Conservation (phyloP, 106 monocot genomes). For the Dioscorea zingiberensis region DNA sequence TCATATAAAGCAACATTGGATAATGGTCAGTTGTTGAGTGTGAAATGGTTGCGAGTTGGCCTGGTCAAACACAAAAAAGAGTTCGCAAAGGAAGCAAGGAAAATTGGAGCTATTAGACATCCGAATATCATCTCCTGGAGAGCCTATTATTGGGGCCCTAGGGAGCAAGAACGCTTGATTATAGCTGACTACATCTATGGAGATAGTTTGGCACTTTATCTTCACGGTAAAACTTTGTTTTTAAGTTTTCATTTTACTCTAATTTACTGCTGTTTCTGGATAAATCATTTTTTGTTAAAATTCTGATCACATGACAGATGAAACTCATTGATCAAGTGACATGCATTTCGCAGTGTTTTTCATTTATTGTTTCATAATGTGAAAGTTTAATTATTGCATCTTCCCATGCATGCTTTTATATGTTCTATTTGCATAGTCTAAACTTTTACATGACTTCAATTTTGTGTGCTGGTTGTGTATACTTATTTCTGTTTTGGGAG, state of each 20-base stretch:
- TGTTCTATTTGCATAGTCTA: no score
- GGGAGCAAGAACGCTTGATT: conserved; percentile 83
- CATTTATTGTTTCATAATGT: no score
- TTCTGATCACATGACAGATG: no score
- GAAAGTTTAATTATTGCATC: no score
- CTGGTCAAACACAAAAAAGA: conserved; percentile 82
- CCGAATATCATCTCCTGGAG: conserved; percentile 74
- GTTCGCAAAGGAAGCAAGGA: conserved; percentile 85
- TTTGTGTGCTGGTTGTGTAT: no score
- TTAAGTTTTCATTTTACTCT: background rate
- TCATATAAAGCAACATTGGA: conserved; percentile 85
- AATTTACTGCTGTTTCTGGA: background rate
- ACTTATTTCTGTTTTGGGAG: no score
- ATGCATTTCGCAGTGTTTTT: no score
- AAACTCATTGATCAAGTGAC: no score
- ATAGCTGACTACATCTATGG: conserved; percentile 71
- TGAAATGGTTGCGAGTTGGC: conserved; percentile 93
- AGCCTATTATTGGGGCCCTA: conserved; percentile 87
- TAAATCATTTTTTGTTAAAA: no score
- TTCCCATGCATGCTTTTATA: no score
- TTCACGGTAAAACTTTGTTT: conserved; percentile 65
- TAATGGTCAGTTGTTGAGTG: conserved; percentile 63
- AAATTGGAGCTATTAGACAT: conserved; percentile 67
- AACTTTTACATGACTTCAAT: background rate
- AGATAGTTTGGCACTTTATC: conserved; percentile 81